Conservation (phyloP, 2,329 filamentous ascomycete species). For the Trichoderma arundinaceum region DNA sequence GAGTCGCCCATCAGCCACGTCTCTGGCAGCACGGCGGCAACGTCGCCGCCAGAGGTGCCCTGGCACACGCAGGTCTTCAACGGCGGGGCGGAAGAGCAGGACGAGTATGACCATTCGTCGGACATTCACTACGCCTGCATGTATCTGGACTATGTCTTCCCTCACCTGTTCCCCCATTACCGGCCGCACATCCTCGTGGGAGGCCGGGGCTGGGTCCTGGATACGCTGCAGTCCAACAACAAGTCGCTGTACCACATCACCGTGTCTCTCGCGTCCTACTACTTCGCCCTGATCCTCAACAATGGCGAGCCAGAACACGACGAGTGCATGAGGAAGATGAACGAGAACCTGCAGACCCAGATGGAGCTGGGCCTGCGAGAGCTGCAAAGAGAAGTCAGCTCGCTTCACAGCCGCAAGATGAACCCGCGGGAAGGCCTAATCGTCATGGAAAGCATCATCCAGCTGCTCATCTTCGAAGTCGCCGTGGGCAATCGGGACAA, state of each 20-base stretch:
- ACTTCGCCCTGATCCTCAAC: slow-evolving; percentile 56
- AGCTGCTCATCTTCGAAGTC: slow-evolving; percentile 60
- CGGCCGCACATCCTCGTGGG: slow-evolving; percentile 59
- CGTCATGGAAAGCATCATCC: slow-evolving; percentile 58
- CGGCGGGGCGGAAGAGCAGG: slow-evolving; percentile 36
- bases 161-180: slow-evolving; percentile 68
- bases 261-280: slow-evolving; percentile 62
- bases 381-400: slow-evolving; percentile 51
- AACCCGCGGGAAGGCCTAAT: slow-evolving; percentile 41
- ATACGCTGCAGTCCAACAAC: slow-evolving; percentile 62
- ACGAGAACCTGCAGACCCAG: slow-evolving; percentile 50
- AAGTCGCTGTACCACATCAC: slow-evolving; percentile 63
- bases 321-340: slow-evolving; percentile 46
- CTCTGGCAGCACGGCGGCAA: slow-evolving; percentile 32
- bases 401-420: slow-evolving; percentile 43
- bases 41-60: slow-evolving; percentile 43
- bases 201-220: slow-evolving; percentile 66
- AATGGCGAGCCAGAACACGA: slow-evolving; percentile 43
- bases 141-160: slow-evolving; percentile 67
- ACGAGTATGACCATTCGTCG: slow-evolving; percentile 37
- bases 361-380: slow-evolving; percentile 52
- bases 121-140: slow-evolving; percentile 57
- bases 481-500: slow-evolving; percentile 53
- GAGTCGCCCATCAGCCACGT: slow-evolving; percentile 32
- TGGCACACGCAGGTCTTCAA: slow-evolving; percentile 43